Percentiles rank a stretch among this genome's conserved stretches.
These are phyloP conservation scores for Pyrenochaeta sp. DNA, from an alignment of 2,329 filamentous ascomycete species.

Conservation along the genomic window DNA sequence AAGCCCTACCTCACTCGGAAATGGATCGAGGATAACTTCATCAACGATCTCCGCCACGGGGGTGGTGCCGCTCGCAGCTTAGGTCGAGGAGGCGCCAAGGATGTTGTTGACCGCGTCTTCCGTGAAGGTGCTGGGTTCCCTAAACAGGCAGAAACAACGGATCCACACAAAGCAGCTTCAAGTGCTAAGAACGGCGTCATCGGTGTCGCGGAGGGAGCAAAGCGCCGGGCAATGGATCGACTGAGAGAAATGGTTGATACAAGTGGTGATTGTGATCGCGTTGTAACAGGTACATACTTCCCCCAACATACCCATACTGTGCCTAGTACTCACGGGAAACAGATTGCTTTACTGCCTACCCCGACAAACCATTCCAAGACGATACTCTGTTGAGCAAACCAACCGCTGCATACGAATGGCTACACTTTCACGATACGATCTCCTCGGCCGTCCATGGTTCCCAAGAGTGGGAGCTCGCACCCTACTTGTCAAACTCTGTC, in stretches of 20 bases:
- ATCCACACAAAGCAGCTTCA: constrained; percentile 62
- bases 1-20: constrained; percentile 68
- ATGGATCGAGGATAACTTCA: constrained; percentile 78
- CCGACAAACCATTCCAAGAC: constrained; percentile 88
- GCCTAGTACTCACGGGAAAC: constrained; percentile 14
- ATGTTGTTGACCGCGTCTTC: constrained; percentile 80
- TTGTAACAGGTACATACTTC: constrained; percentile 64
- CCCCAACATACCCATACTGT: too few relatives aligned
- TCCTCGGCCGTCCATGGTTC: constrained; percentile 79
- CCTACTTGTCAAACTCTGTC: constrained; percentile 85
- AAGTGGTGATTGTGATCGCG: constrained; percentile 78
- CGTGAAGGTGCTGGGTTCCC: constrained; percentile 80
- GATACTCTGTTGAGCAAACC: constrained; percentile 92
- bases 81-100: constrained; percentile 74
- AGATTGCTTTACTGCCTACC: constrained; percentile 87
- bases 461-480: constrained; percentile 90
- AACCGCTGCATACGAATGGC: constrained; percentile 87
- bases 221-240: constrained; percentile 75
- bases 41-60: constrained; percentile 72
- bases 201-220: constrained; percentile 75
- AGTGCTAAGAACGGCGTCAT: constrained; percentile 57
- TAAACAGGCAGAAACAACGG: constrained; percentile 58
- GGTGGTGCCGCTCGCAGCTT: constrained; percentile 75
- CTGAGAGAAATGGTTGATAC: constrained; percentile 80
- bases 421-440: constrained; percentile 88